These are phyloP conservation scores for Wickerhamomyces canadensis DNA, from an alignment of 805 yeast genomes.

Conservation along the genomic window DNA sequence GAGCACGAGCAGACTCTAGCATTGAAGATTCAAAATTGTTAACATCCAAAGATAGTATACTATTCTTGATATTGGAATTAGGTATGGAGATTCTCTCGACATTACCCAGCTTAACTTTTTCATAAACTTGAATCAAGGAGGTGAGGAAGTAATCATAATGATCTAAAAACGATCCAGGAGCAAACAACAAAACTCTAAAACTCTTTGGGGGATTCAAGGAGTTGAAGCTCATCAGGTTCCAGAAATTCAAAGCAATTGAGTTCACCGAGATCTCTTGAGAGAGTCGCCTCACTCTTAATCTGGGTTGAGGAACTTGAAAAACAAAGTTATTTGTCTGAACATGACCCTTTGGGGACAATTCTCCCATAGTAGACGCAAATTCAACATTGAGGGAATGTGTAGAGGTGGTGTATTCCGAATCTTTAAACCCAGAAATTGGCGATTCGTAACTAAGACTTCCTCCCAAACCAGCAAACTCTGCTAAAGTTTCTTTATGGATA, in stretches of 20 bases:
- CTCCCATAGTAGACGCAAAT: too few species aligned
- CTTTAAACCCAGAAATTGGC: conserved; percentile 15
- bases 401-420: conserved; percentile 6
- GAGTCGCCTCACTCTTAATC: conserved; percentile 29
- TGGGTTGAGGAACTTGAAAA: conserved; percentile 32
- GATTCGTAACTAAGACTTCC: conserved; percentile 9
- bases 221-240: conserved; percentile 53
- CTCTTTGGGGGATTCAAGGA: conserved; percentile 47
- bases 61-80: conserved; percentile 21
- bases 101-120: conserved; percentile 43
- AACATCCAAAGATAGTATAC: conserved; percentile 7
- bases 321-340: conserved; percentile 13
- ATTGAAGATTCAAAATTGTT: neutral
- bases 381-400: neutral
- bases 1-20: neutral
- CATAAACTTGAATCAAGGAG: conserved; percentile 37
- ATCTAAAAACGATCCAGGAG: conserved; percentile 24
- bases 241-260: conserved; percentile 43
- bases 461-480: conserved; percentile 15
- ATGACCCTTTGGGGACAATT: too few species aligned
- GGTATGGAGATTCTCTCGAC: conserved; percentile 25
- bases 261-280: conserved; percentile 39
- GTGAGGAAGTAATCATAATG: conserved; percentile 34
- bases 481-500: conserved; percentile 15
- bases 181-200: conserved; percentile 45